These are phyloP conservation scores for Plantago coronopus DNA, from an alignment of 305 asterid species.

Conservation along the genomic window DNA sequence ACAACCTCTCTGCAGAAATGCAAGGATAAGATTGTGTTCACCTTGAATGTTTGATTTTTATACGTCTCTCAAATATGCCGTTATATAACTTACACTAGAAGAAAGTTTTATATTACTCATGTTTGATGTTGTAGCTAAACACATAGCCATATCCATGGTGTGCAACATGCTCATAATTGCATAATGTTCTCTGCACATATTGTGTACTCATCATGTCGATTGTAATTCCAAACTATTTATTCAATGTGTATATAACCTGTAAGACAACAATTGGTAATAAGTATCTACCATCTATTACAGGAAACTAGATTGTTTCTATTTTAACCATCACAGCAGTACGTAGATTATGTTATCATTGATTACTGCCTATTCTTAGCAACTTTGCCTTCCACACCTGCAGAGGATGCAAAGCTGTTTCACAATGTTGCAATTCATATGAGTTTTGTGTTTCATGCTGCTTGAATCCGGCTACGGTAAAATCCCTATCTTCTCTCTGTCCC, in stretches of 20 bases:
- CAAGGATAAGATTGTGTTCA: too few species aligned
- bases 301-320: conserved; percentile 4
- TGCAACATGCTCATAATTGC: too few species aligned
- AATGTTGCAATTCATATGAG: conserved; percentile 86
- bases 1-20: too few species aligned
- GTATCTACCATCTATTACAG: conserved; percentile 16
- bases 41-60: too few species aligned
- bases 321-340: background rate
- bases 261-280: conserved; percentile 3
- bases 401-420: conserved; percentile 74
- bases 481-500: background rate
- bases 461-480: conserved; percentile 62
- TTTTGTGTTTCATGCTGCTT: conserved; percentile 93
- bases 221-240: conserved; percentile 2
- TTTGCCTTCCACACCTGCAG: conserved; percentile 37
- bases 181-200: too few species aligned
- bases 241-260: conserved; percentile 9
- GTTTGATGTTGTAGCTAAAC: too few species aligned
- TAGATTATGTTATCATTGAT: conserved; percentile 5
- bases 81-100: too few species aligned
- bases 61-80: too few species aligned
- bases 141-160: too few species aligned
- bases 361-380: conserved; percentile 7
- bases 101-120: too few species aligned
- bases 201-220: too few species aligned